Conservation (phyloP, 2,329 filamentous ascomycete species). For the Grosmannia penicillata region DNA sequence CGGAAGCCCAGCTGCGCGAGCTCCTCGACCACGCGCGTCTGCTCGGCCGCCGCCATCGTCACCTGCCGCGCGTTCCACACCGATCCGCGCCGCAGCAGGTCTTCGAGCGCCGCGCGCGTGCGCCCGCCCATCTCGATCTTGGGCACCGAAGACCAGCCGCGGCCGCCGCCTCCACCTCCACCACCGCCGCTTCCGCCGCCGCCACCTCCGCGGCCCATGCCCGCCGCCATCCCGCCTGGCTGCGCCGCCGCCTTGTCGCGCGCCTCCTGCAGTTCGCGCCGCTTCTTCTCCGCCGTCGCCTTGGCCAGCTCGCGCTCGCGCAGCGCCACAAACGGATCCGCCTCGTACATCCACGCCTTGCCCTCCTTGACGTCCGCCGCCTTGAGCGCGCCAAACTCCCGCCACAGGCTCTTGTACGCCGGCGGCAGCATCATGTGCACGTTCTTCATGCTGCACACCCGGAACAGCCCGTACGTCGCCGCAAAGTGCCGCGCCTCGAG, state of each 20-base stretch:
- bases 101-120: constrained; percentile 66
- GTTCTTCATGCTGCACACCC: constrained; percentile 91
- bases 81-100: constrained; percentile 59
- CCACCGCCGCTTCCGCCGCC: constrained; percentile 19
- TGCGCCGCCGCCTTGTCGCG: constrained; percentile 55
- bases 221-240: constrained; percentile 42
- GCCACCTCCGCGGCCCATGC: constrained; percentile 15
- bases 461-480: constrained; percentile 79
- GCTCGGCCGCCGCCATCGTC: constrained; percentile 42
- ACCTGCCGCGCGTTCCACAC: constrained; percentile 78
- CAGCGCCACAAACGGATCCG: constrained; percentile 76
- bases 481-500: constrained; percentile 89
- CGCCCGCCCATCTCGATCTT: constrained; percentile 87
- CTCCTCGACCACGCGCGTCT: constrained; percentile 51
- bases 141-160: constrained; percentile 70
- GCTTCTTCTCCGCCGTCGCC: constrained; percentile 62
- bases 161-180: constrained; percentile 24
- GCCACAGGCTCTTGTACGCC: constrained; percentile 81
- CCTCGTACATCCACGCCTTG: constrained; percentile 85
- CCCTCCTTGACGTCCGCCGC: constrained; percentile 63
- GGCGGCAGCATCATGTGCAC: constrained; percentile 89
- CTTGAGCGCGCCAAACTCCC: constrained; percentile 75
- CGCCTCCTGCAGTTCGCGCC: constrained; percentile 52
- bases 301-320: constrained; percentile 69
- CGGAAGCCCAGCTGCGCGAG: constrained; percentile 72